Evolutionary conservation across 2,329 filamentous ascomycete genomes (phyloP), one percentile per base, ranked within the genome.

Genomic region (Aspergillus carbonarius): DNA sequence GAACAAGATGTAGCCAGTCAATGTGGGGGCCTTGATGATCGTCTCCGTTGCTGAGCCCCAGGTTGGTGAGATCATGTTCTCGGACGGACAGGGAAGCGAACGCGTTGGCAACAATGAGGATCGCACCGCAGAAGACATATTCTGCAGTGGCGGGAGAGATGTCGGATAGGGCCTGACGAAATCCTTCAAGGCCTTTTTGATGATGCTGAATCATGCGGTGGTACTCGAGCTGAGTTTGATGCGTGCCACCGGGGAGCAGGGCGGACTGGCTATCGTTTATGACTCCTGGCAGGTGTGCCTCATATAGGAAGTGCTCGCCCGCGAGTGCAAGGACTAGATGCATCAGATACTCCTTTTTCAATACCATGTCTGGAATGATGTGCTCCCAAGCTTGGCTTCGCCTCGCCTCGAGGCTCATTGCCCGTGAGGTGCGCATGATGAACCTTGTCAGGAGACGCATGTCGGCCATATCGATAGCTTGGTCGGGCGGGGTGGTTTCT

Each of bases 281-380:
- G n/a, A 5, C 15, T 34, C 23, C 8, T 17, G 47, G 1, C 47
- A 34, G 10, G n/a, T 49, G 12, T 15, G 13, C 50, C 35, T 52
- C 34, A 47, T 32, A 64, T 37, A 66, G 37, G 5, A 60, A 30
- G 53, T 70, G 54, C 6, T 65, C 6, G 7, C 68, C 67, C 2
- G 67, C 64, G n/a, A 70, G 50, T 8, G 66, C 66, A 3, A 70
- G 54, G 30, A 68, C 54, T n/a, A 70, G 42, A 49, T 68, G 66
- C 68, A 70, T 70, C 34, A 70, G 13, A 23, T 59, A 67, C 13
- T 60, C 55, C 13, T 65, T 52, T 1, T 50, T 54, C 5, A 57
- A n/a, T 8, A 65, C 68, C 0, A 68, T 34, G 12, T 66, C 63
- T 4, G 67, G 67, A n/a, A 70, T 60, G 1, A 66, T 52, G 5